Evolutionary conservation across 1,284 basidiomycete genomes (phyloP).

Genomic region (Ganoderma leucocontextum): DNA sequence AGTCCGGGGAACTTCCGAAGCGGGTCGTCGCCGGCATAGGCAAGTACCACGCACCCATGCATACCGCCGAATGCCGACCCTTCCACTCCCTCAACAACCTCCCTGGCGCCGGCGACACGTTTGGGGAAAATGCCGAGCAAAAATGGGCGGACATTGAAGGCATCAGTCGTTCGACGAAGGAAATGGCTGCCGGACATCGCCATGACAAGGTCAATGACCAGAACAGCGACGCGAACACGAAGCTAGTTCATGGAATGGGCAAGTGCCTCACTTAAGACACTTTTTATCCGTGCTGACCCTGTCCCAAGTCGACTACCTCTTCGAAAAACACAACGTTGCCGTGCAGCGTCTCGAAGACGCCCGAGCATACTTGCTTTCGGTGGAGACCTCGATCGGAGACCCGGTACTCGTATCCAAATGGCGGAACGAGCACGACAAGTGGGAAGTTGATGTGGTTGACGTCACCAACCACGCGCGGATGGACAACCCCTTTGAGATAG

Average conservation of each 20-base stretch:
- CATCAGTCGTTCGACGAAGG: slow-evolving; percentile 21
- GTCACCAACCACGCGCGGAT: background rate
- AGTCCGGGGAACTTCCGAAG: slow-evolving; percentile 3
- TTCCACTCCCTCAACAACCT: slow-evolving; percentile 13
- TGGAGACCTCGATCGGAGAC: background rate
- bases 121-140: slow-evolving; percentile 31
- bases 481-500: background rate
- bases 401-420: background rate
- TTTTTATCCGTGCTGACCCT: background rate
- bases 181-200: slow-evolving; percentile 34
- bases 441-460: background rate
- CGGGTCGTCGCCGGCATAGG: slow-evolving; percentile 21
- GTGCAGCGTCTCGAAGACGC: background rate
- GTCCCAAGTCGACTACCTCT: background rate
- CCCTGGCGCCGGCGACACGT: slow-evolving; percentile 28
- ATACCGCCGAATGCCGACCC: slow-evolving; percentile 28
- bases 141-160: slow-evolving; percentile 25
- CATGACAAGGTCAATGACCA: slow-evolving; percentile 36
- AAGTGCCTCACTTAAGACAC: background rate
- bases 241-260: background rate
- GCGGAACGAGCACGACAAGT: background rate
- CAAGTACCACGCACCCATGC: slow-evolving; percentile 35
- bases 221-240: background rate
- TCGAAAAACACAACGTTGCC: background rate
- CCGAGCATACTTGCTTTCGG: background rate